Conservation (phyloP, 2,329 filamentous ascomycete genomes). For the Trichoderma sp. region DNA sequence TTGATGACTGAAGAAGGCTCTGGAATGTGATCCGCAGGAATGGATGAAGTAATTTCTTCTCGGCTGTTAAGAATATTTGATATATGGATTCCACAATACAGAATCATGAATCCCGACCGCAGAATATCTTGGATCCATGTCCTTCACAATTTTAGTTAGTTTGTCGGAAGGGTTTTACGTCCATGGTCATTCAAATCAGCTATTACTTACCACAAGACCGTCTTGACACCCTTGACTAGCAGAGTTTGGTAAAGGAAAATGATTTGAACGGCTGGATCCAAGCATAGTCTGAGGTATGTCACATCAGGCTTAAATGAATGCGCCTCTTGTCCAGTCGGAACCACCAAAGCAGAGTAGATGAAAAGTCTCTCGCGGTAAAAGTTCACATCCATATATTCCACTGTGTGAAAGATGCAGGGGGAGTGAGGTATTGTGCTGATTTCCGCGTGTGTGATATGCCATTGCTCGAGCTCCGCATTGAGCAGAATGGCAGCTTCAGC, state of each 20-base stretch:
- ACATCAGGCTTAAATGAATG: conserved; percentile 18
- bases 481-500: background rate
- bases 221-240: conserved; percentile 20
- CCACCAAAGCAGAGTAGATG: conserved; percentile 23
- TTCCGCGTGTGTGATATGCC: conserved; percentile 1
- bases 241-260: conserved; percentile 22
- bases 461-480: conserved; percentile 10
- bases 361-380: conserved; percentile 24
- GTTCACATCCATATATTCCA: conserved; percentile 26
- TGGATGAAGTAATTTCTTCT: conserved; percentile 1
- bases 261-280: conserved; percentile 23
- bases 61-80: conserved; percentile 21
- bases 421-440: conserved; percentile 16
- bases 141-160: background rate
- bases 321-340: conserved; percentile 15
- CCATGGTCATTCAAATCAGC: background rate
- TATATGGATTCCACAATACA: conserved; percentile 27
- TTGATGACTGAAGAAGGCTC: conserved; percentile 17
- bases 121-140: conserved; percentile 26
- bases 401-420: conserved; percentile 20
- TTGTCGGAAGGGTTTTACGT: background rate
- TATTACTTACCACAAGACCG: conserved; percentile 15
- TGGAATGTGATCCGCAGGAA: background rate
- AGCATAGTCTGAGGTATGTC: conserved; percentile 22
- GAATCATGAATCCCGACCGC: conserved; percentile 24